Conservation (phyloP, 2,329 filamentous ascomycete genomes). For the Rhinocladiella similis region DNA sequence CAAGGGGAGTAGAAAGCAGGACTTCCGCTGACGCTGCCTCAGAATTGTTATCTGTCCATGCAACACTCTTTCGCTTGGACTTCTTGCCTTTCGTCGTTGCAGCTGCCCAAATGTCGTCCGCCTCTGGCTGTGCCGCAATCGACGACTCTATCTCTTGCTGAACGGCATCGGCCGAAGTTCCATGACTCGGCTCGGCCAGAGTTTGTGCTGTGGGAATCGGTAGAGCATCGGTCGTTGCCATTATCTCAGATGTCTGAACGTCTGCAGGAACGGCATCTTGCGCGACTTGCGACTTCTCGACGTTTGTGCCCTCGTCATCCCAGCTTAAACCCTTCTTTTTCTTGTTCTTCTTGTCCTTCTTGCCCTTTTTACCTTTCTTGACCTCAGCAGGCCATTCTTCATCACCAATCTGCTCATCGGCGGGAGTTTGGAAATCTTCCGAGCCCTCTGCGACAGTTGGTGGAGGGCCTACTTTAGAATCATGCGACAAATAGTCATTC, state of each 20-base stretch:
- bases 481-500: neutral
- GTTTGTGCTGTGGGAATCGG: neutral
- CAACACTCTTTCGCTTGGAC: conserved; percentile 18
- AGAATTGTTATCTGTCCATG: conserved; percentile 9
- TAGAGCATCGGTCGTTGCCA: neutral
- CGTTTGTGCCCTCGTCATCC: neutral
- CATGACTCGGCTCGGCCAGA: neutral
- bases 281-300: neutral
- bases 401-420: neutral
- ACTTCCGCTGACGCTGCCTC: neutral
- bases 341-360: conserved; percentile 24
- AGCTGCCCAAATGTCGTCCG: conserved; percentile 7
- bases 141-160: neutral
- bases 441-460: neutral
- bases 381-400: conserved; percentile 5
- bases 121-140: neutral
- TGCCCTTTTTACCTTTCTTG: conserved; percentile 23
- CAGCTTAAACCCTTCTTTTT: conserved; percentile 8
- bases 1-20: neutral
- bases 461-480: neutral
- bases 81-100: conserved; percentile 19
- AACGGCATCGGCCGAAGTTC: neutral
- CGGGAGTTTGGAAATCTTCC: neutral
- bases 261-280: neutral
- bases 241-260: neutral